Base-by-base conservation (phyloP, 169 alveolate genomes). In the Cryptosporidium canis region DNA sequence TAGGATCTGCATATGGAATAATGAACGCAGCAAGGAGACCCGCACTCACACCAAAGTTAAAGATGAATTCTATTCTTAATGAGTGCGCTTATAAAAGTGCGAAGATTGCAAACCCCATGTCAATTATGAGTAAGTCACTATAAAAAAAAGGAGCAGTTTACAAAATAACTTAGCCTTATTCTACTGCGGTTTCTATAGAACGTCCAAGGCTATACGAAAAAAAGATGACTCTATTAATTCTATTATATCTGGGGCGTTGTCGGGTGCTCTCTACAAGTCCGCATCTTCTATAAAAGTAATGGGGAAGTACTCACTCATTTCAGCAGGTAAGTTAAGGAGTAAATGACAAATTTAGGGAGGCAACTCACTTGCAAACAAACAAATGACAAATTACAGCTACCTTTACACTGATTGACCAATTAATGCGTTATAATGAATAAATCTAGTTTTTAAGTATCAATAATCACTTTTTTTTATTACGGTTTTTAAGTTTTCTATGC, bases 1-100 rank as follows among this genome's bases (percentile, higher is more conserved):
- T 93, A 55, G 98, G 98, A 1, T 95, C 96, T 4, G 45, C 95
- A 29, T 94, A 93, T 70, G 98, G 98, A 12, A 37, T 93, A 29
- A 51, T 92, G 7, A 90, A 85, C 55, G 97, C 97, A n/a, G 55
- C 95, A n/a, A 58, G 91, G 63, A 94, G 84, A 67, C 97, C 97
- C 16, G 98, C 96, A 21, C 92, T 94, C 31, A 95, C 98, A 4
- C 82, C 91, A 21, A 95, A 91, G 67, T 95, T 95, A 18, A 92
- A 91, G 61, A 61, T 95, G 24, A 95, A 95, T 91, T 92, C 95
- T 18, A 83, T 95, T 31, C 90, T 95, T 18, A 95, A 95, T 85
- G 90, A 90, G 47, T 94, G 97, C 64, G 85, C 95, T 33, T 85
- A 90, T 18, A 90, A 85, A 47, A 96, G 97, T 18, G 96, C 97